Base-by-base conservation (phyloP, 2,329 filamentous ascomycete species). In the Lomentospora prolificans region DNA sequence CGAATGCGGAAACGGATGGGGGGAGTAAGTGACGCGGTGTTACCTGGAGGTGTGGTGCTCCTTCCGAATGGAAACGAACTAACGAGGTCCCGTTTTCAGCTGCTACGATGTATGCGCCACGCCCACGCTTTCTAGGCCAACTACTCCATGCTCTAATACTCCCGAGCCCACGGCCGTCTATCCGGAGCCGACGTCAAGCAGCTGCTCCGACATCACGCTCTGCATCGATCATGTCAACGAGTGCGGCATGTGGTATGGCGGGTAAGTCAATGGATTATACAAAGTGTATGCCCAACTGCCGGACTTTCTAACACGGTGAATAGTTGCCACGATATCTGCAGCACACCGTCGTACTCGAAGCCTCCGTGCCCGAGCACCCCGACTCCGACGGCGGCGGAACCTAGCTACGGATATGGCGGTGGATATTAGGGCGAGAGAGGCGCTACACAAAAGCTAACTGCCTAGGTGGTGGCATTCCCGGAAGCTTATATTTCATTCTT, bases 141-240 rank as follows among this genome's bases (percentile, higher is more conserved):
- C 51, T 9, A 44, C 51, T 24, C 36, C 52, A 12, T 54, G 52
- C 52, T 44, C 33, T 4, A 44, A 12, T 24, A 54, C 52, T 12
- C n/a, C 52, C 0, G 6, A 14, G 24, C 52, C 52, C 22, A 54
- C 36, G 2, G n/a, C 19, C 7, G 44, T 22, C 10, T 9, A 6
- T 12, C 33, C 52, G n/a, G 33, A 46, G 14, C 52, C 52, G 22
- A 53, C 33, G 10, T 31, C 33, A 14, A 10, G 24, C 30, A 46
- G 31, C 52, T 54, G 52, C 52, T 24, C 36, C 14, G 52, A 54
- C 3, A 46, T 44, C 39, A 53, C 51, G 6, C 10, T 55, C 27
- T 58, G 57, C 53, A 50, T 55, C 8, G 57, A 58, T 31, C 36
- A 55, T 22, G 46, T 57, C 41, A 57, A 57, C 19, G 56, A 57